Evolutionary conservation across 768 basidiomycete species (phyloP).

Genomic region (Panellus pusillus): DNA sequence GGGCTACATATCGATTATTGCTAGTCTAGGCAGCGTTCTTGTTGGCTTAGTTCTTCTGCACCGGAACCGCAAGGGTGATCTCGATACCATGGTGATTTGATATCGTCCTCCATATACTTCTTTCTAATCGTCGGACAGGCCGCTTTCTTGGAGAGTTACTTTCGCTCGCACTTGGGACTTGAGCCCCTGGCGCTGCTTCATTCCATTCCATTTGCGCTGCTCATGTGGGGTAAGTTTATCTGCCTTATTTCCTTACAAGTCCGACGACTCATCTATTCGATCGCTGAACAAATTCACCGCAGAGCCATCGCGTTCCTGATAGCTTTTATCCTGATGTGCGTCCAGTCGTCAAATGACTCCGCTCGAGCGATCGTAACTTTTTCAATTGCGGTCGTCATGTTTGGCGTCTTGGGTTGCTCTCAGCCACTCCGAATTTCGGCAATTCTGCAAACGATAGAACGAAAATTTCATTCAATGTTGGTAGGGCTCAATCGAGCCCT

Average conservation of each 20-base stretch:
- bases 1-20: slow-evolving; percentile 2
- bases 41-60: slow-evolving; percentile 5
- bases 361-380: background rate
- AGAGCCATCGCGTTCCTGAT: slow-evolving; percentile 3
- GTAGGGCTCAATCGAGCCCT: background rate
- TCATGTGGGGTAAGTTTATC: slow-evolving; percentile 44
- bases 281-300: background rate
- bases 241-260: background rate
- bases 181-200: slow-evolving; percentile 44
- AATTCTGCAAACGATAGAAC: background rate
- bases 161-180: slow-evolving; percentile 32
- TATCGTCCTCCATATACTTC: too few relatives aligned
- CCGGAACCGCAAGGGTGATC: background rate
- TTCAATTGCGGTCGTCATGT: background rate
- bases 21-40: slow-evolving; percentile 7
- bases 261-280: background rate
- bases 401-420: background rate
- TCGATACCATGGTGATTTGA: background rate
- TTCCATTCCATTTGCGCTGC: slow-evolving; percentile 42
- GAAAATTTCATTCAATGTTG: background rate
- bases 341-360: background rate
- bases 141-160: slow-evolving; percentile 18
- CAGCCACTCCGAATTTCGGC: background rate
- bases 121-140: background rate
- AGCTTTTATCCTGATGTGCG: background rate